phyloP scores from a whole-genome alignment of 2,329 filamentous ascomycete genomes.

The Rhynchosporium agropyri region DNA sequence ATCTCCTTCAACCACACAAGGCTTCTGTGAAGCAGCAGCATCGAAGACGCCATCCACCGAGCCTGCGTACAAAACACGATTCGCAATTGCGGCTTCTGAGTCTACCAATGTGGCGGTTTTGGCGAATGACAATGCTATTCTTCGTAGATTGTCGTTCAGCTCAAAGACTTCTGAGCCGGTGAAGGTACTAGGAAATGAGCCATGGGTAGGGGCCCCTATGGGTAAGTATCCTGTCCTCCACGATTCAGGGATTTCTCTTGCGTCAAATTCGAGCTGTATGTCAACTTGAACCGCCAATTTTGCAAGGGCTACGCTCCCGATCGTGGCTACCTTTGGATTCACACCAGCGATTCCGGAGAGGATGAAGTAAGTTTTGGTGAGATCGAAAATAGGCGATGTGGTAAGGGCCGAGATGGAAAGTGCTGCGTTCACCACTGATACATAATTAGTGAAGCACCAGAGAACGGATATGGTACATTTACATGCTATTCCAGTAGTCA shows the following conservation, averaged over 20 bases:
- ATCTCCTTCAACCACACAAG: constrained; percentile 58
- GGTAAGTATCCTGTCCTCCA: constrained; percentile 64
- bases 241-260: constrained; percentile 61
- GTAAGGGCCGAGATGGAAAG: constrained; percentile 62
- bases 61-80: constrained; percentile 47
- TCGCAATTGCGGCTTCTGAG: constrained; percentile 50
- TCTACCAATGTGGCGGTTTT: constrained; percentile 54
- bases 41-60: constrained; percentile 45
- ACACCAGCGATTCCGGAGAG: constrained; percentile 73
- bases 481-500: constrained; percentile 10
- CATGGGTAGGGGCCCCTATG: constrained; percentile 57
- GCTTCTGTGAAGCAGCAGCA: constrained; percentile 2
- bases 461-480: not conserved
- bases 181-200: constrained; percentile 55
- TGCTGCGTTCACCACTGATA: constrained; percentile 62
- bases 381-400: constrained; percentile 63
- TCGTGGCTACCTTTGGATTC: constrained; percentile 66
- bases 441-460: not conserved
- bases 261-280: constrained; percentile 73
- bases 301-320: constrained; percentile 66
- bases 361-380: constrained; percentile 69
- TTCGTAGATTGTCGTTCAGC: constrained; percentile 58
- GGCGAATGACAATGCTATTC: constrained; percentile 51
- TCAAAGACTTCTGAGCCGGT: constrained; percentile 73
- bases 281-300: constrained; percentile 72